Percentiles rank a stretch among this genome's conserved stretches.
Conservation (phyloP, 176 grass and related monocot species). For the Avena eriantha region DNA sequence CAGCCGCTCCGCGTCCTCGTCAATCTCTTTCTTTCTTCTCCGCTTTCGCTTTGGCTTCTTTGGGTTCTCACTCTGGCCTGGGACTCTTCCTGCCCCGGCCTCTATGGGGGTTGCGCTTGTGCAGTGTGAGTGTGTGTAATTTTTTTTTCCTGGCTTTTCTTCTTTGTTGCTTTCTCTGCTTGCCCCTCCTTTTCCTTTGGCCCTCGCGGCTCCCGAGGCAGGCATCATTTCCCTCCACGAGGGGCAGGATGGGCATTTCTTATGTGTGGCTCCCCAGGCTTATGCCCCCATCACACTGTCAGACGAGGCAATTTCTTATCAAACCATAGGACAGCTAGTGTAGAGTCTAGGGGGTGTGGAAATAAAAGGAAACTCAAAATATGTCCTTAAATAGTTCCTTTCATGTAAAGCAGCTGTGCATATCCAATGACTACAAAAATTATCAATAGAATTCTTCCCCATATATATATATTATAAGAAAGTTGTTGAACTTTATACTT, state of each 20-base stretch:
- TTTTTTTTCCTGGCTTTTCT: constrained; percentile 16
- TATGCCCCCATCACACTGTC: not conserved
- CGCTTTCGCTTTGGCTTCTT: constrained; percentile 40
- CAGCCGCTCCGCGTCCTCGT: constrained; percentile 21
- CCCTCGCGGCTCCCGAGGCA: constrained; percentile 53
- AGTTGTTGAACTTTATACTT: no score
- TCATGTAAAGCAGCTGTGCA: no score
- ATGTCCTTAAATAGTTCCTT: no score
- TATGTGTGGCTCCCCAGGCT: not conserved
- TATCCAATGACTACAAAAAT: no score
- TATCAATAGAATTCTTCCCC: no score
- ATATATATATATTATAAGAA: no score
- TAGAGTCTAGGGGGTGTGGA: not conserved
- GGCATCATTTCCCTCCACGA: constrained; percentile 66
- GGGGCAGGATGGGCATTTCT: constrained; percentile 51
- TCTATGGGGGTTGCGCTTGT: not conserved
- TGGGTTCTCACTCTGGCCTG: constrained; percentile 33
- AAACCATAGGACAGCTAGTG: not conserved
- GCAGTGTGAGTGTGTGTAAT: not conserved
- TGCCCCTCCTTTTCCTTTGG: not conserved
- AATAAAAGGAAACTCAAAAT: no score
- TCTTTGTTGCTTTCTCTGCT: constrained; percentile 33
- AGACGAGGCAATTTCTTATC: not conserved
- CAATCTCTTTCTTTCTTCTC: constrained; percentile 26
- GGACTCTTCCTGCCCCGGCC: not conserved